These are phyloP conservation scores for Eutrema yunnanense DNA, from an alignment of 345 rosid genomes.

Conservation along the genomic window DNA sequence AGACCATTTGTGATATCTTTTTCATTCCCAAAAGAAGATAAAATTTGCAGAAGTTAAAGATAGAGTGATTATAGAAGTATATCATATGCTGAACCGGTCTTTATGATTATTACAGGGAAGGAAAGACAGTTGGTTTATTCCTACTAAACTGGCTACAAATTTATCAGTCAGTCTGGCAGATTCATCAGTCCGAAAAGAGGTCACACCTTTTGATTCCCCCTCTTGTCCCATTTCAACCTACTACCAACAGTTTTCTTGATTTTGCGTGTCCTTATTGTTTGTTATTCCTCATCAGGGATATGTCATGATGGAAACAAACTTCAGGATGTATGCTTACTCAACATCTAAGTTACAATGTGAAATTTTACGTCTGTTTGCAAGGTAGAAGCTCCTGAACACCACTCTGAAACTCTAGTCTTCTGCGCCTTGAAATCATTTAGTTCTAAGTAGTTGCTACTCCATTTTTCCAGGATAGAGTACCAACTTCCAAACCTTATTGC, in stretches of 20 bases:
- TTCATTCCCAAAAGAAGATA: neutral
- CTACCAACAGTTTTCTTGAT: neutral
- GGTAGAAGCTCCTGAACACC: constrained; percentile 37
- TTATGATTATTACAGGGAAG: constrained; percentile 56
- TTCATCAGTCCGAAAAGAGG: constrained; percentile 84
- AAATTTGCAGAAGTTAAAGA: neutral
- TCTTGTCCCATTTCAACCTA: neutral
- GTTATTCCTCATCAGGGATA: constrained; percentile 54
- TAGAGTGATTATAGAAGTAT: neutral
- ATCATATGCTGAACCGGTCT: neutral
- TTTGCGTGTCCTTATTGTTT: neutral
- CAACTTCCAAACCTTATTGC: constrained; percentile 95
- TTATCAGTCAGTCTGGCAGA: constrained; percentile 86
- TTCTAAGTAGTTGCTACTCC: constrained; percentile 7
- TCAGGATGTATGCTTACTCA: constrained; percentile 89
- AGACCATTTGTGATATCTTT: constrained; percentile 15
- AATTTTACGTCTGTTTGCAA: constrained; percentile 83
- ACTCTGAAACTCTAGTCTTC: neutral
- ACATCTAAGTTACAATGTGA: constrained; percentile 91
- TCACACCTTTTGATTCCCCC: constrained; percentile 11
- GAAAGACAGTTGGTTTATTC: constrained; percentile 95
- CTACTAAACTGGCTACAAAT: constrained; percentile 87
- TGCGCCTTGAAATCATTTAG: neutral
- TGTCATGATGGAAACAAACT: constrained; percentile 92
- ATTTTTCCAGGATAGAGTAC: constrained; percentile 71